A percentile compares a stretch with the other conserved stretches of the same genome.
Evolutionary conservation across 2,329 filamentous ascomycete genomes (phyloP).

Genomic region (Stemphylium lycopersici): DNA sequence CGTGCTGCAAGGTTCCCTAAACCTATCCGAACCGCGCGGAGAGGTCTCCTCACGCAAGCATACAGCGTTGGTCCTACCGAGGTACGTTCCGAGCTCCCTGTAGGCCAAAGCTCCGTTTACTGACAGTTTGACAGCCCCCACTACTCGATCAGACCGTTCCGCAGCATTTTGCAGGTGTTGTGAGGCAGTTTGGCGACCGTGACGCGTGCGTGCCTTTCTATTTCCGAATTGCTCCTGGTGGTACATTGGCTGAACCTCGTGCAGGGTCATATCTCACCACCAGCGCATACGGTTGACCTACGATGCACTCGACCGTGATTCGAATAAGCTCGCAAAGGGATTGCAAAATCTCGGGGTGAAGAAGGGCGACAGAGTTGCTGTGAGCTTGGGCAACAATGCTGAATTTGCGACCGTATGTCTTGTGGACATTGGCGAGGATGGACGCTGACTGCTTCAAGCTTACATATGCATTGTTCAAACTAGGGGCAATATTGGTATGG

Average conservation of each 20-base stretch:
- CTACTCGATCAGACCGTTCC: slow-evolving; percentile 73
- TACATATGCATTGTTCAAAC: slow-evolving; percentile 89
- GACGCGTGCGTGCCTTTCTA: slow-evolving; percentile 56
- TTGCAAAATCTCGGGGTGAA: slow-evolving; percentile 72
- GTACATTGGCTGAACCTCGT: slow-evolving; percentile 6
- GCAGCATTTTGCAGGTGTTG: slow-evolving; percentile 71
- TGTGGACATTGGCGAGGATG: not conserved
- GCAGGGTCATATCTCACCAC: slow-evolving; percentile 63
- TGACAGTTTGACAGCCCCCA: slow-evolving; percentile 60
- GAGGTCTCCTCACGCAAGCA: slow-evolving; percentile 42
- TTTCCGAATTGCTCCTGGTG: no score
- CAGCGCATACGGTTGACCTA: slow-evolving; percentile 75
- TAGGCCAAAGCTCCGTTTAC: not conserved
- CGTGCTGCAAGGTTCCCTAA: slow-evolving; percentile 19
- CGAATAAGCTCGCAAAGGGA: slow-evolving; percentile 76
- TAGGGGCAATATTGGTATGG: slow-evolving; percentile 82
- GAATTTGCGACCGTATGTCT: slow-evolving; percentile 75
- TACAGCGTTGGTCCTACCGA: slow-evolving; percentile 41
- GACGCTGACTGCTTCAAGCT: slow-evolving; percentile 42
- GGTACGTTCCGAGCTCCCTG: slow-evolving; percentile 26
- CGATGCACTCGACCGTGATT: slow-evolving; percentile 72
- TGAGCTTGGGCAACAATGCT: slow-evolving; percentile 82
- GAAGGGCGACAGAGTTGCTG: slow-evolving; percentile 84
- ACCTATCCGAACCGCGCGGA: slow-evolving; percentile 15
- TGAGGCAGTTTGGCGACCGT: slow-evolving; percentile 68